Evolutionary conservation across 768 basidiomycete genomes (phyloP).

Genomic region (Cyclocybe cylindracea): DNA sequence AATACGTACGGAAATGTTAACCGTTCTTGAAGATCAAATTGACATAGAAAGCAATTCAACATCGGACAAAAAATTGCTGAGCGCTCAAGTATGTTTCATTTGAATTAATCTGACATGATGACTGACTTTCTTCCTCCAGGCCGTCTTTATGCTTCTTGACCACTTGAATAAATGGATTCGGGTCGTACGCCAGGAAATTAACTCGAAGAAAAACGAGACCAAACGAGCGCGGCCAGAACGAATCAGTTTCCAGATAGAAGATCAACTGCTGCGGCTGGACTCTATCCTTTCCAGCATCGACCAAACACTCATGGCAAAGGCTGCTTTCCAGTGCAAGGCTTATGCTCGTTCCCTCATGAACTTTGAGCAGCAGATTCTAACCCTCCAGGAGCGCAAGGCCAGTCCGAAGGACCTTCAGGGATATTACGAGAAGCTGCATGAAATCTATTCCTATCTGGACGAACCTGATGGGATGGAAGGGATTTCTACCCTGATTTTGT

Average conservation of each 20-base stretch:
- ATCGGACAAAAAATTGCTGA: conserved; percentile 81
- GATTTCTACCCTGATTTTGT: conserved; percentile 82
- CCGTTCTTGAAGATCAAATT: conserved; percentile 88
- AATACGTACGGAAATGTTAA: conserved; percentile 75
- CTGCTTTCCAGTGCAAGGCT: conserved; percentile 92
- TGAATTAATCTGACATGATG: neutral
- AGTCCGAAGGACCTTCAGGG: conserved; percentile 53
- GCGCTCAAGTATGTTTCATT: conserved; percentile 76
- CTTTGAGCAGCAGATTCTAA: conserved; percentile 82
- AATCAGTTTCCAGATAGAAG: conserved; percentile 42
- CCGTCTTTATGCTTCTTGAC: conserved; percentile 91
- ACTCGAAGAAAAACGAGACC: conserved; percentile 45
- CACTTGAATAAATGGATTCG: conserved; percentile 92
- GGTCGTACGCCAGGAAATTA: conserved; percentile 66
- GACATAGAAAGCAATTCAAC: conserved; percentile 55
- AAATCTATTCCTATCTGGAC: conserved; percentile 94
- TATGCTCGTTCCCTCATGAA: conserved; percentile 94
- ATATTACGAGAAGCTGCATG: conserved; percentile 89
- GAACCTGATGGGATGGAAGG: conserved; percentile 99
- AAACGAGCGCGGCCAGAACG: conserved; percentile 48
- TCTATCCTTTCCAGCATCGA: conserved; percentile 83
- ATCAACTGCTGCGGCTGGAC: conserved; percentile 73
- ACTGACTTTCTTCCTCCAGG: conserved; percentile 45
- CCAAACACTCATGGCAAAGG: conserved; percentile 86
- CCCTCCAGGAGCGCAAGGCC: conserved; percentile 43